Base-by-base conservation (phyloP, 2,329 filamentous ascomycete species). In the Xylaria sp. region DNA sequence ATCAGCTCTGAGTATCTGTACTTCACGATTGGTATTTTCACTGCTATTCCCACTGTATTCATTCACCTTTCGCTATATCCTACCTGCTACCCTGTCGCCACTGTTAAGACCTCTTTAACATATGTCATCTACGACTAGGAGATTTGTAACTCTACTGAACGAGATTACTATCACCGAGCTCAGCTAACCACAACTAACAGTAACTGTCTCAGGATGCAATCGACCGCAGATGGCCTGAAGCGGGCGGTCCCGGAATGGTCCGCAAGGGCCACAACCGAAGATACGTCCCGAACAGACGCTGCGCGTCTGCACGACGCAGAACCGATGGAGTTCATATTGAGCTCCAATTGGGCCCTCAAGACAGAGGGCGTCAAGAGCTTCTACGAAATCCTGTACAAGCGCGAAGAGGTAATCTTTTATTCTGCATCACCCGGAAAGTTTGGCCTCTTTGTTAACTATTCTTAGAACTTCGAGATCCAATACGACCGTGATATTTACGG, bases 301-400 rank as follows among this genome's bases (percentile, higher is more conserved):
- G 55, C n/a, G 7, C 62, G 41, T 18, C 32, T 50, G 3, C 39
- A 64, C 18, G 58, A 61, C n/a, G 15, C 23, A 4, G 50, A 69
- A 46, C 65, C 70, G 0, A 60, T 70, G 51, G 71, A 76, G n/a
- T 74, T 77, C 25, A 48, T 70, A 1, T 13, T 77, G 10, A 66
- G 41, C 23, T 72, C 73, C 1, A 73, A 75, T 60, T 76, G 75
- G 75, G 60, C 71, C 3, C 54, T 76, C 7, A 60, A 10, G n/a
- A 55, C 72, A 1, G 63, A 68, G 10, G 75, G 72, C 1, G 34
- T 76, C 5, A 56, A 64, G 23, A 60, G 73, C 48, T 72, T 77
- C 41, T 72, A 61, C 25, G 65, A 66, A 9, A 28, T 51, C 46
- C 65, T 77, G 34, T 65, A 68, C 55, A 39, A 60, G 50, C 37